These are phyloP conservation scores for Skeletonema menzelii DNA, from an alignment of 108 stramenopile species.

Conservation along the genomic window DNA sequence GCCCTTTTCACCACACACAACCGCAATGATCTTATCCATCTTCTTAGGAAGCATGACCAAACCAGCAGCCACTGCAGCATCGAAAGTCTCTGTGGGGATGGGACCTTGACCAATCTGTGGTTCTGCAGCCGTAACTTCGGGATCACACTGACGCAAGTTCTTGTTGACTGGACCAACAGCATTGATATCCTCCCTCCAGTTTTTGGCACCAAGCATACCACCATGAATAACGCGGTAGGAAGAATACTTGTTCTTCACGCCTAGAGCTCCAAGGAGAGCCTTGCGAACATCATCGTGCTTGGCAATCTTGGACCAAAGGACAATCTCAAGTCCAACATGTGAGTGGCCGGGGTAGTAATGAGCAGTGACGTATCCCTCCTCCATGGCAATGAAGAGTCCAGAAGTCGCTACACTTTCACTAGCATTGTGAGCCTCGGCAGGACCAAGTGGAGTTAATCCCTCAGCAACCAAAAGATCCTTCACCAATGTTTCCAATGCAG, in stretches of 20 bases:
- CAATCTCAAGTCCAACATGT: conserved; percentile 50
- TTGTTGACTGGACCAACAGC: conserved; percentile 68
- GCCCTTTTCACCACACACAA: conserved; percentile 38
- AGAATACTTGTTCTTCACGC: conserved; percentile 27
- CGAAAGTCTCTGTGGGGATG: conserved; percentile 29
- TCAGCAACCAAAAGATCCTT: conserved; percentile 27
- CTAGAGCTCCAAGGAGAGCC: conserved; percentile 28
- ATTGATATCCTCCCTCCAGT: conserved; percentile 79
- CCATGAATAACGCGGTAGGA: conserved; percentile 75
- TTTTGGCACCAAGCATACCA: conserved; percentile 76
- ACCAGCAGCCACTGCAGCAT: conserved; percentile 27
- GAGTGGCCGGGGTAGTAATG: conserved; percentile 51
- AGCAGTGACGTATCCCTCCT: conserved; percentile 53
- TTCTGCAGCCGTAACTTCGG: conserved; percentile 37
- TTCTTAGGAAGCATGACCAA: conserved; percentile 40
- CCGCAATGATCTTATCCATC: conserved; percentile 49
- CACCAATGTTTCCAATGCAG: conserved; percentile 29
- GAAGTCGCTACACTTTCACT: conserved; percentile 26
- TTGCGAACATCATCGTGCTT: conserved; percentile 49
- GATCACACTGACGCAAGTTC: conserved; percentile 45
- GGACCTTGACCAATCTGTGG: conserved; percentile 44
- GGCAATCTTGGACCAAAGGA: conserved; percentile 46
- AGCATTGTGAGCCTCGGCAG: conserved; percentile 24
- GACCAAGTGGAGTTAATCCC: conserved; percentile 32
- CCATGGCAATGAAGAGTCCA: conserved; percentile 43